A percentile compares a stretch with the other conserved stretches of the same genome.
Evolutionary conservation across 495 filamentous ascomycete genomes (phyloP).

Genomic region (Xylaria nigripes): DNA sequence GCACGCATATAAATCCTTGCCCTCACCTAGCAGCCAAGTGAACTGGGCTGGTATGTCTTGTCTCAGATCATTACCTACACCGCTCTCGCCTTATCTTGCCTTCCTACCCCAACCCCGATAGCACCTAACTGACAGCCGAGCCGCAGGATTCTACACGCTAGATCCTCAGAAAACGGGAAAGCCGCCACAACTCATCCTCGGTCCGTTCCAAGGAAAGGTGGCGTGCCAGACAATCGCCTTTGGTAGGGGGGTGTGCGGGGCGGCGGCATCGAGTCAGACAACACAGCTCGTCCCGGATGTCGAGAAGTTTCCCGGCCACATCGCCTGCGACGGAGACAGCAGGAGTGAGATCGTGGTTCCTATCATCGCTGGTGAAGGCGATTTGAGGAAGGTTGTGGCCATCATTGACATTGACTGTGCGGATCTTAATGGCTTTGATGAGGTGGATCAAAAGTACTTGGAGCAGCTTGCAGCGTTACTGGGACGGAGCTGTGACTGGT

Average conservation of each 20-base stretch:
- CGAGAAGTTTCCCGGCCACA: constrained; percentile 72
- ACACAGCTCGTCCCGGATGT: constrained; percentile 75
- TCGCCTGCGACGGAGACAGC: constrained; percentile 78
- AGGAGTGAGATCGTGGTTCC: constrained; percentile 90
- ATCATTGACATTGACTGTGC: constrained; percentile 88
- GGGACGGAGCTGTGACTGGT: constrained; percentile 66
- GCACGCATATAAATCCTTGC: constrained; percentile 74
- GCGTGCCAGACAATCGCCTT: constrained; percentile 82
- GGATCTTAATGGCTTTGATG: constrained; percentile 62
- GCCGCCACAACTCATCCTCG: constrained; percentile 57
- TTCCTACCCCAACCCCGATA: background rate
- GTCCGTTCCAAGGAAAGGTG: constrained; percentile 81
- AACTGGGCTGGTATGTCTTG: constrained; percentile 70
- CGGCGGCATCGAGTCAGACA: constrained; percentile 53
- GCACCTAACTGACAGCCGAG: background rate
- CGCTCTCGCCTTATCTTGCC: background rate
- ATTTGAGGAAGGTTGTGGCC: constrained; percentile 54
- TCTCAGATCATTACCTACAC: background rate
- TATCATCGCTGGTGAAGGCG: constrained; percentile 42
- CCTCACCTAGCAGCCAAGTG: constrained; percentile 59
- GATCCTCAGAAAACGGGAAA: constrained; percentile 46
- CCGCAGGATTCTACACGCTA: constrained; percentile 68
- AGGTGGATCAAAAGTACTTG: constrained; percentile 58
- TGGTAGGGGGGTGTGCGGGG: constrained; percentile 74
- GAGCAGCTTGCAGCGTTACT: constrained; percentile 63